phyloP scores from a whole-genome alignment of 768 basidiomycete species.

The Kwoniella sp. region DNA sequence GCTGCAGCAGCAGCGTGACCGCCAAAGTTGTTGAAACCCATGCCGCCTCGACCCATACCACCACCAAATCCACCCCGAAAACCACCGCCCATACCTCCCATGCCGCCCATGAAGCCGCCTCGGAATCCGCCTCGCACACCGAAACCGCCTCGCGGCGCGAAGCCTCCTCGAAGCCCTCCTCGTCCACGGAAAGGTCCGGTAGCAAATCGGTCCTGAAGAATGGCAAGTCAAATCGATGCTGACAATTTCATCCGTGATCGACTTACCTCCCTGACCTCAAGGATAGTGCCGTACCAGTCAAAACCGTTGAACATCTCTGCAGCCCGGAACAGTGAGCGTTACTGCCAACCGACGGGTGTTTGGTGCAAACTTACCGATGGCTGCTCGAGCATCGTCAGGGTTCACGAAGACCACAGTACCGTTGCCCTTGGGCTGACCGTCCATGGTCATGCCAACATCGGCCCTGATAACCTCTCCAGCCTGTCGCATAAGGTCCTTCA shows the following conservation, averaged over 20 bases:
- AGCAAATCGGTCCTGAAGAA: constrained; percentile 44
- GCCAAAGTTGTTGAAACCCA: constrained; percentile 57
- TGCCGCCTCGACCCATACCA: constrained; percentile 49
- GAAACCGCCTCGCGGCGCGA: constrained; percentile 57
- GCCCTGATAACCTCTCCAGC: constrained; percentile 93
- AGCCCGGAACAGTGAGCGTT: too few species aligned
- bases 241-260: neutral
- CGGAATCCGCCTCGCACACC: constrained; percentile 56
- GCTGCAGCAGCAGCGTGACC: constrained; percentile 19
- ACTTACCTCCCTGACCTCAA: constrained; percentile 90
- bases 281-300: constrained; percentile 90
- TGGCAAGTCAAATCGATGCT: neutral
- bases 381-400: constrained; percentile 80
- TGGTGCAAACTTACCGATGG: constrained; percentile 72
- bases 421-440: constrained; percentile 90
- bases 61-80: constrained; percentile 52
- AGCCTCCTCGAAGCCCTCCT: constrained; percentile 54
- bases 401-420: constrained; percentile 97
- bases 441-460: constrained; percentile 80
- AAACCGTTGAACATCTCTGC: constrained; percentile 94
- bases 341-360: neutral
- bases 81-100: constrained; percentile 44
- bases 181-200: constrained; percentile 53
- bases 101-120: constrained; percentile 37
- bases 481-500: constrained; percentile 93